phyloP scores from a whole-genome alignment of 2,329 filamentous ascomycete genomes.

The Neonectria neomacrospora region DNA sequence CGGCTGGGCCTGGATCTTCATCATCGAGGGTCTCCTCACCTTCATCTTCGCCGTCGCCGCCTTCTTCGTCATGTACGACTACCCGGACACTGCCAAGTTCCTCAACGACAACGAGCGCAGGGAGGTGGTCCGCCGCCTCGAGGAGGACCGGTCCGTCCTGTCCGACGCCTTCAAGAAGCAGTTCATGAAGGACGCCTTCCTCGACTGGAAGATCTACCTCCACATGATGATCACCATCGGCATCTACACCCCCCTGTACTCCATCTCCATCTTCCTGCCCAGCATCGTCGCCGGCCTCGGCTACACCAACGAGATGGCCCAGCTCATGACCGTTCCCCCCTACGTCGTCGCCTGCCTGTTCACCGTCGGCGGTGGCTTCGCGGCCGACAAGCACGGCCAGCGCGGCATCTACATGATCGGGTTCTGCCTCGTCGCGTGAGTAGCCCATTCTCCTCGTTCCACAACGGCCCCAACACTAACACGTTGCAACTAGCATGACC shows the following conservation, averaged over 20 bases:
- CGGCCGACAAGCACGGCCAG: slow-evolving; percentile 54
- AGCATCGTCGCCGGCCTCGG: slow-evolving; percentile 52
- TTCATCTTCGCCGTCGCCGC: slow-evolving; percentile 60
- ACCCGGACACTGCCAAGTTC: slow-evolving; percentile 64
- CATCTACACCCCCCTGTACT: slow-evolving; percentile 56
- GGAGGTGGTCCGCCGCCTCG: slow-evolving; percentile 56
- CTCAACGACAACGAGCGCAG: slow-evolving; percentile 56
- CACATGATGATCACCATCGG: slow-evolving; percentile 73
- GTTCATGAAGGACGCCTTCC: slow-evolving; percentile 65
- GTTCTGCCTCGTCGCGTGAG: slow-evolving; percentile 51
- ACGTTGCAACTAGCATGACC: slow-evolving; percentile 40
- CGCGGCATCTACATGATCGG: slow-evolving; percentile 53
- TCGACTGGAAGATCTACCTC: slow-evolving; percentile 66
- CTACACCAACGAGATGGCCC: slow-evolving; percentile 51
- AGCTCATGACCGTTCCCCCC: slow-evolving; percentile 54
- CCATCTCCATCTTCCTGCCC: slow-evolving; percentile 52
- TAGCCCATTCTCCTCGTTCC: neutral
- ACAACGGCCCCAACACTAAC: slow-evolving; percentile 23
- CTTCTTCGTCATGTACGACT: slow-evolving; percentile 68
- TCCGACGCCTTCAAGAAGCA: slow-evolving; percentile 69
- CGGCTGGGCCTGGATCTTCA: slow-evolving; percentile 86
- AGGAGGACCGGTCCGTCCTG: slow-evolving; percentile 56
- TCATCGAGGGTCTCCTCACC: slow-evolving; percentile 69
- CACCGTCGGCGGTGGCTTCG: slow-evolving; percentile 54
- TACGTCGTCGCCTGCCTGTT: slow-evolving; percentile 52